phyloP scores from a whole-genome alignment of 441 rosid genomes.

The Erodium moschatum region DNA sequence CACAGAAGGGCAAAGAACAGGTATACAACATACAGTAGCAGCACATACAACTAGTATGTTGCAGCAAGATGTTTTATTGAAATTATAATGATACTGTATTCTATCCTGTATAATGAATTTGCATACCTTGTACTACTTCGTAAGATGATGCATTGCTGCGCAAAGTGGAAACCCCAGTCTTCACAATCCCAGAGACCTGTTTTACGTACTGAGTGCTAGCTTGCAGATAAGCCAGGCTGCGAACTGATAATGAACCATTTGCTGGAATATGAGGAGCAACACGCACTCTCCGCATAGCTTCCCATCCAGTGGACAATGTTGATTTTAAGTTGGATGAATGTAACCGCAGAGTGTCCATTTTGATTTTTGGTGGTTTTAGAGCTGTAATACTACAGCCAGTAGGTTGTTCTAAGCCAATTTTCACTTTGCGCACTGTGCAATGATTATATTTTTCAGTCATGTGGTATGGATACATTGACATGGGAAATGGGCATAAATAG shows the following conservation, averaged over 20 bases:
- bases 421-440: conserved; percentile 76
- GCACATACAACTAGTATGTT: neutral
- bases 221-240: conserved; percentile 85
- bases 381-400: conserved; percentile 57
- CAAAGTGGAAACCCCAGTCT: conserved; percentile 75
- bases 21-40: neutral
- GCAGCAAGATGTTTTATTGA: neutral
- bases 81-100: conserved; percentile 2
- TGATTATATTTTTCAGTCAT: conserved; percentile 17
- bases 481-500: conserved; percentile 13
- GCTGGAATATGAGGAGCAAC: conserved; percentile 50
- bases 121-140: conserved; percentile 72
- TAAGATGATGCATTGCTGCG: conserved; percentile 83
- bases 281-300: conserved; percentile 53
- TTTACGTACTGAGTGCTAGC: conserved; percentile 85
- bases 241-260: conserved; percentile 69
- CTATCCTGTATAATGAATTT: conserved; percentile 22
- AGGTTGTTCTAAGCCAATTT: conserved; percentile 64
- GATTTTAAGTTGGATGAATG: conserved; percentile 53
- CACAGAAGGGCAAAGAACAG: neutral
- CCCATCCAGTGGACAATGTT: conserved; percentile 55
- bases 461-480: neutral
- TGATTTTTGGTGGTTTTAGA: conserved; percentile 47
- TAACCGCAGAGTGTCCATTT: conserved; percentile 47
- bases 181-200: conserved; percentile 84